Conservation (phyloP, 345 rosid species). For the Adansonia digitata region DNA sequence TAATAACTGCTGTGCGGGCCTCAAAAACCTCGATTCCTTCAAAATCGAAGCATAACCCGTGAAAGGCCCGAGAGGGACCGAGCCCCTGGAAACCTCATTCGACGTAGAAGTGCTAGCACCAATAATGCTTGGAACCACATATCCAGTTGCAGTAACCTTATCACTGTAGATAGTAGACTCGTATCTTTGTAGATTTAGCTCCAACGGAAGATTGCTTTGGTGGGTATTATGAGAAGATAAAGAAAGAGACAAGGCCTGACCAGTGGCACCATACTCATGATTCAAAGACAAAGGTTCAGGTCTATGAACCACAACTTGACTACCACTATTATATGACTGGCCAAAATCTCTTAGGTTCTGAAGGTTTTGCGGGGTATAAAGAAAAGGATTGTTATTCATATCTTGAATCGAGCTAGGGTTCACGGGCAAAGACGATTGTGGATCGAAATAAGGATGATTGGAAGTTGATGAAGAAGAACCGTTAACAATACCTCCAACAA, state of each 20-base stretch:
- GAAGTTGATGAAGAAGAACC: slow-evolving; percentile 30
- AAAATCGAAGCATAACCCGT: slow-evolving; percentile 77
- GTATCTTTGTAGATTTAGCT: slow-evolving; percentile 44
- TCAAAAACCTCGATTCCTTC: slow-evolving; percentile 78
- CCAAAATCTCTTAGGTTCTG: slow-evolving; percentile 46
- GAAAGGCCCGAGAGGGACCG: slow-evolving; percentile 67
- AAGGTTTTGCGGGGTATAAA: slow-evolving; percentile 39
- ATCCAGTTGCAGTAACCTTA: slow-evolving; percentile 25
- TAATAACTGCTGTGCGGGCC: slow-evolving; percentile 78
- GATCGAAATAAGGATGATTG: slow-evolving; percentile 40
- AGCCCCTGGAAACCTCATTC: slow-evolving; percentile 44
- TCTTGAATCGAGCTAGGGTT: slow-evolving; percentile 49
- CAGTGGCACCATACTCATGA: slow-evolving; percentile 19
- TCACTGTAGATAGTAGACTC: slow-evolving; percentile 28
- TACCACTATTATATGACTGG: slow-evolving; percentile 31
- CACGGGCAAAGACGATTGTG: slow-evolving; percentile 35
- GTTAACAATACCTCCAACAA: slow-evolving; percentile 30
- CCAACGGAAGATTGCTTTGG: slow-evolving; percentile 37
- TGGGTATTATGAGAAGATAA: slow-evolving; percentile 53
- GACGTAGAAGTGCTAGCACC: slow-evolving; percentile 35
- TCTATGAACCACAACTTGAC: slow-evolving; percentile 42
- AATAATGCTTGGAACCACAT: slow-evolving; percentile 29
- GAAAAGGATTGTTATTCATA: slow-evolving; percentile 38
- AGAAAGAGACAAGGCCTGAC: slow-evolving; percentile 54
- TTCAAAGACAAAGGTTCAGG: slow-evolving; percentile 42